phyloP scores from a whole-genome alignment of 148 eudicot species.

The Arbutus unedo region DNA sequence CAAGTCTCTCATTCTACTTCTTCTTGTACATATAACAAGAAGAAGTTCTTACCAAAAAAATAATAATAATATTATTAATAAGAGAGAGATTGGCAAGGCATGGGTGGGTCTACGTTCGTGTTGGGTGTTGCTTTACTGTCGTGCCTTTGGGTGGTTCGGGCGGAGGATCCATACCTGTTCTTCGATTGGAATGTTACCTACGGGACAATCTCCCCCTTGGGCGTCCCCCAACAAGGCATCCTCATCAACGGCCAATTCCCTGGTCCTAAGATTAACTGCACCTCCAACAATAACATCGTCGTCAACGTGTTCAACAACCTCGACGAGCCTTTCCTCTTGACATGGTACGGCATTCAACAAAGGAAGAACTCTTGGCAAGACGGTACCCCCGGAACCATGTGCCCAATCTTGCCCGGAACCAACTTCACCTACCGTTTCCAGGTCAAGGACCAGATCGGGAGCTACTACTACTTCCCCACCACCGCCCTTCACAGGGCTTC shows the following conservation, averaged over 20 bases:
- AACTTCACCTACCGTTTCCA: slow-evolving; percentile 35
- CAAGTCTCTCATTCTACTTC: background rate
- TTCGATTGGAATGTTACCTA: slow-evolving; percentile 27
- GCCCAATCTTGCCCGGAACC: slow-evolving; percentile 29
- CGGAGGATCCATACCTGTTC: slow-evolving; percentile 27
- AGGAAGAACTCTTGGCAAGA: slow-evolving; percentile 40
- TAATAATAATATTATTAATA: background rate
- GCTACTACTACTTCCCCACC: slow-evolving; percentile 28
- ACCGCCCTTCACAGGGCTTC: slow-evolving; percentile 18
- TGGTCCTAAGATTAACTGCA: slow-evolving; percentile 25
- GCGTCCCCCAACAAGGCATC: slow-evolving; percentile 24
- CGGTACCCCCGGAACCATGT: slow-evolving; percentile 29
- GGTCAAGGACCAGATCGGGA: slow-evolving; percentile 37
- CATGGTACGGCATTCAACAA: slow-evolving; percentile 31
- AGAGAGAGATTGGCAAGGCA: background rate
- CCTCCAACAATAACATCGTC: slow-evolving; percentile 25
- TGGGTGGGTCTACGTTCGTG: background rate
- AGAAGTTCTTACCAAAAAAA: background rate
- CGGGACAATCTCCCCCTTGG: slow-evolving; percentile 27
- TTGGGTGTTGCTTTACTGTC: background rate
- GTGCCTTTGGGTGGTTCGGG: slow-evolving; percentile 14
- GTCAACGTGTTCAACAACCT: slow-evolving; percentile 25
- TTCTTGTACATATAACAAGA: background rate
- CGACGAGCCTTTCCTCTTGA: slow-evolving; percentile 31
- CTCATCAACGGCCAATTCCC: slow-evolving; percentile 34